phyloP scores from a whole-genome alignment of 176 grass and related monocot genomes.

The Elymus sibiricus region DNA sequence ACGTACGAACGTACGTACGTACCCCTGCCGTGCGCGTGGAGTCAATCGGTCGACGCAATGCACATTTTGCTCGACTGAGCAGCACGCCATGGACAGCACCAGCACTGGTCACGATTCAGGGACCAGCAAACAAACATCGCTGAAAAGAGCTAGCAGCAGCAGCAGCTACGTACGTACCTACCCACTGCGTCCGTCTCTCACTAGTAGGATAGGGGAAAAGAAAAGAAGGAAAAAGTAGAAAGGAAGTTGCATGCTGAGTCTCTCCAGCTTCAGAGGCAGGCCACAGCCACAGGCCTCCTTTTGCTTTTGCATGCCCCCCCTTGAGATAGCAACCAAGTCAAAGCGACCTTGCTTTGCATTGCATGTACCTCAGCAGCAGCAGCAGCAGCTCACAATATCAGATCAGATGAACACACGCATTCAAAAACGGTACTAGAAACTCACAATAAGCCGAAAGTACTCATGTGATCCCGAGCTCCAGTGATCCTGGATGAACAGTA shows the following conservation, averaged over 20 bases:
- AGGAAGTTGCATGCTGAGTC: conserved; percentile 36
- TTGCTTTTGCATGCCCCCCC: conserved; percentile 37
- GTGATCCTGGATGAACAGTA: too few relatives aligned
- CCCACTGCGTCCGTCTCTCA: neutral
- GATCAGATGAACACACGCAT: neutral
- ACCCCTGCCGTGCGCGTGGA: neutral
- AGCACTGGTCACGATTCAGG: neutral
- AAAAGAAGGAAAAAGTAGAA: conserved; percentile 3
- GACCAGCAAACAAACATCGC: neutral
- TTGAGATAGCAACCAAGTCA: conserved; percentile 14
- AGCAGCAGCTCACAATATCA: neutral
- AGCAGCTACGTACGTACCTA: neutral
- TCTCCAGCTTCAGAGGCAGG: conserved; percentile 21
- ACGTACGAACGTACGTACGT: neutral
- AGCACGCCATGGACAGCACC: neutral
- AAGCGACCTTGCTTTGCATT: neutral
- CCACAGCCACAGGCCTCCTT: conserved; percentile 14
- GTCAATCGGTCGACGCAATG: neutral
- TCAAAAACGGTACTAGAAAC: neutral
- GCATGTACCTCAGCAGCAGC: neutral
- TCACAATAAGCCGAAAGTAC: too few relatives aligned
- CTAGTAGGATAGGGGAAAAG: neutral
- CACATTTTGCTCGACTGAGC: neutral
- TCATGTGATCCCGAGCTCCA: too few relatives aligned
- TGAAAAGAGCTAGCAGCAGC: neutral